Evolutionary conservation across 306 rosid genomes (phyloP), one percentile per base, ranked within the genome.

Genomic region (Castanopsis chinensis): DNA sequence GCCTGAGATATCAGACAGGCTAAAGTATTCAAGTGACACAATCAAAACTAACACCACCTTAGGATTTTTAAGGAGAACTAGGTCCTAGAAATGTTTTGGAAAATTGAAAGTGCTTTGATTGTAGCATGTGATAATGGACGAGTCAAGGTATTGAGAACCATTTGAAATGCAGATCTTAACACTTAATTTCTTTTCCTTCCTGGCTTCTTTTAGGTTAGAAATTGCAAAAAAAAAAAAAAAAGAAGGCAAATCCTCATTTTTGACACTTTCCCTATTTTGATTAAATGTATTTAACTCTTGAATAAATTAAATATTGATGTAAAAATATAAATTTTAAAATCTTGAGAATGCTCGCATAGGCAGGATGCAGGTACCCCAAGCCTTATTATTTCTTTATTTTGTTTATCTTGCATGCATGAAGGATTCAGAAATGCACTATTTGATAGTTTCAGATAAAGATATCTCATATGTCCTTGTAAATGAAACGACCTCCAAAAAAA

Each of bases 261-360:
- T 49, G 53, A 11, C 5, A 49, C 15, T 49, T 49, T 49, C 53
- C 17, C 53, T 49, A 49, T 49, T 49, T 49, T 49, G 0, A 12
- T 49, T 12, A 49, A 49, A 49, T 49, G 15, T 12, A 3, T 12
- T 12, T 12, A 49, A 49, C 53, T 49, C 53, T 49, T 15, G 11
- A 49, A 49, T 49, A 49, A 7, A 35, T 19, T 33, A 30, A 65
- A 20, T 18, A 18, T 9, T 6, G 9, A n/a, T 67, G 71, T 67
- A 45, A 67, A 18, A 33, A 32, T 35, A 7, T 35, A 19, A 19
- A 19, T n/a, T 28, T 59, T 35, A n/a, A 32, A 19, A n/a, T 68
- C 72, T 64, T n/a, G 51, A 33, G 72, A n/a, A 68, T 68, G 10
- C 72, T 68, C 71, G 3, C 71, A 64, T 68, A 37, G 72, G 10